phyloP scores from a whole-genome alignment of 75 land plant genomes.

The Cunninghamia lanceolata region DNA sequence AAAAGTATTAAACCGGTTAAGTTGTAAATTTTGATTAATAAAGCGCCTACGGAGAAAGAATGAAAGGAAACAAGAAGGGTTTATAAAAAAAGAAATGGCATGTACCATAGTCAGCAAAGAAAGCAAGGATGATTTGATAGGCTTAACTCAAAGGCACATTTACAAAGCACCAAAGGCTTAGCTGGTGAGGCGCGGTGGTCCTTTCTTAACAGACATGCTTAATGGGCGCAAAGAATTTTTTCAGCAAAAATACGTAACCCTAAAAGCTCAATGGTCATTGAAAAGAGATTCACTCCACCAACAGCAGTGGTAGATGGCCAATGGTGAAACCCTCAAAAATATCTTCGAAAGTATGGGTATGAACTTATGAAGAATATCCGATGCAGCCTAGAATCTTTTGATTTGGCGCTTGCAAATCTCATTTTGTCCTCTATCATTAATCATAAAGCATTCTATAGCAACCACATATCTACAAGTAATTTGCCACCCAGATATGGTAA shows the following conservation, averaged over 20 bases:
- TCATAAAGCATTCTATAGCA: not conserved
- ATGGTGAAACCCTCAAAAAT: not conserved
- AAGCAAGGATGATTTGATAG: not conserved
- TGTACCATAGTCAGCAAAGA: not conserved
- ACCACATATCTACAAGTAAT: not conserved
- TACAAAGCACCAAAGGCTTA: not conserved
- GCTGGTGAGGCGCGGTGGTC: not conserved
- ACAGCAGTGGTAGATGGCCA: not conserved
- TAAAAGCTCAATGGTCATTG: not conserved
- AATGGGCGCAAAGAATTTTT: not conserved
- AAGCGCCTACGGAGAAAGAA: not conserved
- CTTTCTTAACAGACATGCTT: not conserved
- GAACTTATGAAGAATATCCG: not conserved
- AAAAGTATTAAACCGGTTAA: not conserved
- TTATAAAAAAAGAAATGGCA: not conserved
- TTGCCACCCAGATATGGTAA: not conserved
- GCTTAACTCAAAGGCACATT: not conserved
- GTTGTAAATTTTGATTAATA: not conserved
- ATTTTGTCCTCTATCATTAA: not conserved
- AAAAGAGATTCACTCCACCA: not conserved
- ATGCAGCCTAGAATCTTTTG: not conserved
- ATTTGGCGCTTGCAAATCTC: not conserved
- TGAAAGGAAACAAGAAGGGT: not conserved
- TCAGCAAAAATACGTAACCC: not conserved
- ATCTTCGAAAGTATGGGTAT: not conserved